Evolutionary conservation across 2,329 filamentous ascomycete genomes (phyloP).

Genomic region (Leptographium lundbergii): DNA sequence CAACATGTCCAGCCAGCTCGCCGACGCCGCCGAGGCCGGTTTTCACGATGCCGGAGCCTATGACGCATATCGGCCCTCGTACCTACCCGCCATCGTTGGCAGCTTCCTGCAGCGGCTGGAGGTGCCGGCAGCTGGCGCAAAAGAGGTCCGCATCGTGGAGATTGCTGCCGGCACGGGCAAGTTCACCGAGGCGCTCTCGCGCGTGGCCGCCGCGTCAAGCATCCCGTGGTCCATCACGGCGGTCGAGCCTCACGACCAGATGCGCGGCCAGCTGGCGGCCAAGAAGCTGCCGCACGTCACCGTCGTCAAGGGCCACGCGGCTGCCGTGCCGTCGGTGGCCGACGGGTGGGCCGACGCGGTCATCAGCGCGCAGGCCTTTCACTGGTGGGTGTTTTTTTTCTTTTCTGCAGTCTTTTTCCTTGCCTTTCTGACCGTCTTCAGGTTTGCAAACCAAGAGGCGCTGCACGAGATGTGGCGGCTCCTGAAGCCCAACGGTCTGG

Average conservation of each 20-base stretch:
- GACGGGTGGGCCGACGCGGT: conserved; percentile 51
- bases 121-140: conserved; percentile 31
- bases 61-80: conserved; percentile 56
- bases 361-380: conserved; percentile 52
- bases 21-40: conserved; percentile 33
- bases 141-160: conserved; percentile 21
- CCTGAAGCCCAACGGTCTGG: conserved; percentile 42
- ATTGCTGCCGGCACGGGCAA: conserved; percentile 22
- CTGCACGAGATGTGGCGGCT: conserved; percentile 54
- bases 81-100: conserved; percentile 44
- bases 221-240: conserved; percentile 36
- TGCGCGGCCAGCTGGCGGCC: conserved; percentile 46
- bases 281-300: conserved; percentile 45
- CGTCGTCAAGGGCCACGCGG: conserved; percentile 45
- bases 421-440: conserved; percentile 16
- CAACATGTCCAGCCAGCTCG: conserved; percentile 10
- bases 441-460: conserved; percentile 54
- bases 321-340: conserved; percentile 38
- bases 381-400: conserved; percentile 33
- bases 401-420: too few relatives aligned
- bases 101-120: conserved; percentile 43
- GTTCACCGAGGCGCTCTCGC: conserved; percentile 32
- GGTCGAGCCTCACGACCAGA: conserved; percentile 48
- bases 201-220: conserved; percentile 34
- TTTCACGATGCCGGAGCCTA: conserved; percentile 54